phyloP scores from a whole-genome alignment of 495 filamentous ascomycete genomes.

The Aspergillus sclerotiicarbonarius region DNA sequence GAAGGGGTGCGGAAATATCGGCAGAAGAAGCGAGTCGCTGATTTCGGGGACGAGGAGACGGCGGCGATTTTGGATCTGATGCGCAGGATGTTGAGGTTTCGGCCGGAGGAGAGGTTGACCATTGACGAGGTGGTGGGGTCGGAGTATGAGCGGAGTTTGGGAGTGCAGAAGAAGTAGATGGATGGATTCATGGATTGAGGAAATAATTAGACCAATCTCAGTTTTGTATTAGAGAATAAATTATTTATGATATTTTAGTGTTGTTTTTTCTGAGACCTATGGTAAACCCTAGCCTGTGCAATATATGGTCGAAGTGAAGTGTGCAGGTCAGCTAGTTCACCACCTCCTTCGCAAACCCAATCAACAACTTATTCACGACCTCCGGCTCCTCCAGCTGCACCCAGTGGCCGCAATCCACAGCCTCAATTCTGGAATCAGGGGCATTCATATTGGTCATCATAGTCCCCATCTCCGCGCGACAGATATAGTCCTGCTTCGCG shows the following conservation, averaged over 20 bases:
- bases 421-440: neutral
- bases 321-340: neutral
- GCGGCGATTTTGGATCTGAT: conserved; percentile 29
- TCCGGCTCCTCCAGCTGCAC: conserved; percentile 8
- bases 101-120: conserved; percentile 19
- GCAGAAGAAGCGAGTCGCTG: conserved; percentile 8
- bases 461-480: neutral
- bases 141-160: conserved; percentile 15
- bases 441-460: neutral
- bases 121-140: conserved; percentile 22
- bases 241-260: too few relatives aligned
- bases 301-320: too few relatives aligned
- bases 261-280: too few relatives aligned
- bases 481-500: conserved; percentile 9
- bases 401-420: conserved; percentile 3
- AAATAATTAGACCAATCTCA: too few relatives aligned
- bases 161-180: neutral
- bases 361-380: neutral
- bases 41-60: conserved; percentile 20
- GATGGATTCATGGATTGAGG: too few relatives aligned
- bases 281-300: too few relatives aligned
- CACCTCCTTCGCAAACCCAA: conserved; percentile 2
- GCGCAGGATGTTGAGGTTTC: conserved; percentile 22
- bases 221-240: too few relatives aligned
- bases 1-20: conserved; percentile 23